Base-by-base conservation (phyloP, 805 yeast genomes). In the Monosporozyma yasuniensis region DNA sequence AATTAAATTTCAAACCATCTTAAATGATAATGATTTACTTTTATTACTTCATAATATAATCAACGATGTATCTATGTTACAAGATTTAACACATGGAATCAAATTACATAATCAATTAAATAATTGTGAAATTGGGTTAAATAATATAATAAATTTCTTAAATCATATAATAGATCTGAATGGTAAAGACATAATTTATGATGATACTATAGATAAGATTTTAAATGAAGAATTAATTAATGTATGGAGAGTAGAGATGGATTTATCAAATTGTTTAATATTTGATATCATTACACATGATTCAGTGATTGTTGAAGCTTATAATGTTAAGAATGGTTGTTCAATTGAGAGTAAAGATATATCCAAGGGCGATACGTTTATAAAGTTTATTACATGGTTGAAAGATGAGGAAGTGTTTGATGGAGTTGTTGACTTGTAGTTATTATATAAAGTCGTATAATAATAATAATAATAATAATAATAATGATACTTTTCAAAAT, bases 81-180 rank as follows among this genome's bases (percentile, higher is more conserved):
- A 14, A 3, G 18, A 8, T 3, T 27, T 27, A 25, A 14, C 32
- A 19, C 44, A 42, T 27, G 23, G 18, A 3, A 21, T 11, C 9
- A 45, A 44, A 37, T 37, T 50, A 25, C 16, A 12, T 4, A 18
- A 50, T 21, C 63, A 57, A 30, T 25, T 61, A 34, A 54, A 54
- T 23, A 61, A 61, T 46, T 59, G 64, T 38, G 42, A 56, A 27
- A 47, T 56, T 38, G 66, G 66, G 12, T 58, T 61, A 44, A 51
- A 53, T 16, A 60, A 59, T 42, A 46, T 61, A 8, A 52, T 54
- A 44, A 56, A 55, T 27, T 61, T 60, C 35, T 38, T 59, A 45
- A 53, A 54, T 27, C 54, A 55, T 43, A 54, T 28, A 14, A 19
- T 16, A 39, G 23, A 30, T 25, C 34, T 45, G 4, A 23, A 25